Evolutionary conservation across 257 asterid genomes (phyloP), one percentile per base, ranked within the genome.

Genomic region (Capsicum pubescens): DNA sequence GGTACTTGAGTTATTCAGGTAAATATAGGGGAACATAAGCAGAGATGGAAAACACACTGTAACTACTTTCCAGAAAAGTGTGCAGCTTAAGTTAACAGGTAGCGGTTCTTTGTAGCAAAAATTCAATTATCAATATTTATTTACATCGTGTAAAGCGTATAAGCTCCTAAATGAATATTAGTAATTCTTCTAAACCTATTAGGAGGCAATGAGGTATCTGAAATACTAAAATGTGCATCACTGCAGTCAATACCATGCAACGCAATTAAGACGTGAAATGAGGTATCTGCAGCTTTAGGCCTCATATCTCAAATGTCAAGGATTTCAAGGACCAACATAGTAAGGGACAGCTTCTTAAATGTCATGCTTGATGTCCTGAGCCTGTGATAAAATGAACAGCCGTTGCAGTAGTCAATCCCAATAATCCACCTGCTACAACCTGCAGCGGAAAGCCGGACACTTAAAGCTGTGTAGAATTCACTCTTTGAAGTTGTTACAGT

Each of bases 341-440:
- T 42, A 44, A 56, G 56, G 55, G 58, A 79, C 35, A 21, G 9
- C 39, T 55, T 56, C 63, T 80, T 58, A 9, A 39, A 17, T 3
- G 14, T 58, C 83, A 57, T 32, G 55, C 83, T 58, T 61, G n/a
- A 79, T 55, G 46, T 80, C 70, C 83, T 26, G 19, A 58, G n/a
- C 71, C 83, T n/a, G 42, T 58, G 83, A 58, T 58, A 36, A 80
- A 80, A 60, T 60, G 83, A 59, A 80, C 39, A 58, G 83, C 70
- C 9, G 57, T 80, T 36, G 83, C 71, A 56, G 83, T 80, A 12
- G n/a, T 80, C 69, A 80, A 56, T 56, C 83, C 83, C 83, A 80
- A 60, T 46, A 80, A 58, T 35, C 83, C 83, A 58, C 83, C 83
- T 0, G 71, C 83, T 57, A 80, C 56, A 35, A 80, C 83, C 83